Evolutionary conservation across 345 rosid species (phyloP).

Genomic region (Rhodamnia argentea): DNA sequence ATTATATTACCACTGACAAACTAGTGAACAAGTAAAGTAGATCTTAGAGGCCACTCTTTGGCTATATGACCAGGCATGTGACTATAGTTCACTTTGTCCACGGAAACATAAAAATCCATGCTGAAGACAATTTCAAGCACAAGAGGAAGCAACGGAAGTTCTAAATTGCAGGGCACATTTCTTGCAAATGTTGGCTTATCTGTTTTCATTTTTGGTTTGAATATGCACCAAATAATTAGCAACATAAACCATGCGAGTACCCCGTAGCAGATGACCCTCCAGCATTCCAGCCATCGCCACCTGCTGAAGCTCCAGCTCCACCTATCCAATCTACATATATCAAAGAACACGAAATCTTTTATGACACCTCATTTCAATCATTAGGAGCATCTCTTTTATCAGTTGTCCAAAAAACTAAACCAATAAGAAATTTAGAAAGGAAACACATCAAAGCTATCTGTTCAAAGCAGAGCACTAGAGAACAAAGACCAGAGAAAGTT

Average conservation of each 20-base stretch:
- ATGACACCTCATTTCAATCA: not conserved
- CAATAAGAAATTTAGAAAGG: not conserved
- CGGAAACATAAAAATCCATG: not conserved
- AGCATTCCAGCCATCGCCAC: constrained; percentile 45
- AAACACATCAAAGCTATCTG: not conserved
- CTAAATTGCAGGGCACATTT: not conserved
- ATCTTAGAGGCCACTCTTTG: not conserved
- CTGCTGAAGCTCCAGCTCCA: constrained; percentile 57
- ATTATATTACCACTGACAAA: not conserved
- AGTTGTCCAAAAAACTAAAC: not conserved
- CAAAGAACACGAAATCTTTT: not conserved
- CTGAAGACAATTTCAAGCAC: not conserved
- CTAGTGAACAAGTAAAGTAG: not conserved
- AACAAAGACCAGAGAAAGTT: not conserved
- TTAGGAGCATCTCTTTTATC: not conserved
- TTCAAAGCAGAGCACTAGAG: not conserved
- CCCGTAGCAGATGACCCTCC: constrained; percentile 48
- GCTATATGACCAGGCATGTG: not conserved
- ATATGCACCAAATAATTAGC: not conserved
- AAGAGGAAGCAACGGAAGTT: not conserved
- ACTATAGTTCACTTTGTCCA: not conserved
- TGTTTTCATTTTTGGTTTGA: not conserved
- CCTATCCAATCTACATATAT: constrained; percentile 43
- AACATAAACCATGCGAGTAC: constrained; percentile 18
- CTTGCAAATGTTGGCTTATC: not conserved